Evolutionary conservation across 192 early-diverging fungal species (phyloP).

Genomic region (Coemansia sp.): DNA sequence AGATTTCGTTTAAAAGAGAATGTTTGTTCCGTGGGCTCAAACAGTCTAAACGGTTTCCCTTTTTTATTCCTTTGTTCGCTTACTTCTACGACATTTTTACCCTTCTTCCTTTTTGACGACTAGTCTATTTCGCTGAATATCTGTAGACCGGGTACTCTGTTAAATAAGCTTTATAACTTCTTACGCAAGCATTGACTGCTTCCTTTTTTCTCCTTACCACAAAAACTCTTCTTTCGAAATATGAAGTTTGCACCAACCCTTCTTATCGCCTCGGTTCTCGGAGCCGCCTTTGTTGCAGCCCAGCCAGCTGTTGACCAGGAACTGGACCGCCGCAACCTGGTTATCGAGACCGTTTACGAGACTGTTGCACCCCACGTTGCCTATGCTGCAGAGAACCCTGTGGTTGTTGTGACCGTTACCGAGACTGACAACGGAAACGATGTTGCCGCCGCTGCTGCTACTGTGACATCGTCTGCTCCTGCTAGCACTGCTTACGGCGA

Average conservation of each 20-base stretch:
- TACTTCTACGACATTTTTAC: constrained; percentile 15
- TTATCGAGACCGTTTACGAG: constrained; percentile 23
- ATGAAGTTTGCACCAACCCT: constrained; percentile 43
- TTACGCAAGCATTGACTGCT: constrained; percentile 7
- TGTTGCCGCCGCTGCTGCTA: constrained; percentile 5
- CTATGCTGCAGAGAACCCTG: neutral
- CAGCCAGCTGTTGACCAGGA: constrained; percentile 16
- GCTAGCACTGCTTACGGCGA: neutral
- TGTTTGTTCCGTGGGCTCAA: neutral
- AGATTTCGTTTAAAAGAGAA: neutral
- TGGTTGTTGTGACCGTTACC: constrained; percentile 29
- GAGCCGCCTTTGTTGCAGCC: constrained; percentile 29
- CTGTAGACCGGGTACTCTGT: constrained; percentile 36
- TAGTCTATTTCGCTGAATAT: constrained; percentile 8
- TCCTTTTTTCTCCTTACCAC: neutral
- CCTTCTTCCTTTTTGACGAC: neutral
- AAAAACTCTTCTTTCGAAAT: constrained; percentile 1
- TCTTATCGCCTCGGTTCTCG: constrained; percentile 27
- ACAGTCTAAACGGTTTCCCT: neutral
- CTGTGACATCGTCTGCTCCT: constrained; percentile 8
- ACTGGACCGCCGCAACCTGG: constrained; percentile 10
- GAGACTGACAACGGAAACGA: constrained; percentile 8
- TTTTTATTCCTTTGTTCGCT: constrained; percentile 5
- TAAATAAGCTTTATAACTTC: neutral
- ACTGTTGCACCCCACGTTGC: constrained; percentile 7